Percentiles rank a stretch among this genome's conserved stretches.
Conservation (phyloP, 352 stramenopile species). For the Globisporangium nodosum region DNA sequence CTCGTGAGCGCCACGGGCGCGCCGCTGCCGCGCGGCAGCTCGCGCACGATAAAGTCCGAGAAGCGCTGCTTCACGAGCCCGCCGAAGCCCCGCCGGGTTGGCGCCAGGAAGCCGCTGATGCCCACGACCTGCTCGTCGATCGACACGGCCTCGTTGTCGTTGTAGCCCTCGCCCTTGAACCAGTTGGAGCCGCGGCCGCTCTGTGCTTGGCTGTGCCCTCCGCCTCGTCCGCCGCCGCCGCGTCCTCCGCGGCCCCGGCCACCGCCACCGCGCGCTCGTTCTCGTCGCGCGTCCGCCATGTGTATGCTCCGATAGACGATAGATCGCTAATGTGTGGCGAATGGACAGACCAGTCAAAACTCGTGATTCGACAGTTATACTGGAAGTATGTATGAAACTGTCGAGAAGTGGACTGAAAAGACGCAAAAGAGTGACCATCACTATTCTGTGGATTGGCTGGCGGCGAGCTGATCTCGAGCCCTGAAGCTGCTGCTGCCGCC, state of each 20-base stretch:
- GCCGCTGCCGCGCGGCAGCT: conserved; percentile 26
- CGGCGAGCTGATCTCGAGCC: not conserved
- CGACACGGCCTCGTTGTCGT: conserved; percentile 50
- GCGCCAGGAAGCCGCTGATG: conserved; percentile 45
- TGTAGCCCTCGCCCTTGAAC: conserved; percentile 64
- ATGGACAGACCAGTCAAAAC: not conserved
- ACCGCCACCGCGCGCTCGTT: not conserved
- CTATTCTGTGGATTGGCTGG: not conserved
- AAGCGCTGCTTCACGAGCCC: conserved; percentile 79
- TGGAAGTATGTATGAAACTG: not conserved
- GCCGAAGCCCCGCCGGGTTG: conserved; percentile 37
- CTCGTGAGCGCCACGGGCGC: conserved; percentile 29
- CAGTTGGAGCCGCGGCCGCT: conserved; percentile 17
- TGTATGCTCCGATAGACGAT: not conserved
- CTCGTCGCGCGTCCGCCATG: not conserved
- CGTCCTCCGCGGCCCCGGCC: conserved; percentile 20
- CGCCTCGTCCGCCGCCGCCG: conserved; percentile 12
- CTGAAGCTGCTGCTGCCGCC: too few species aligned
- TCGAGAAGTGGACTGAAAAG: not conserved
- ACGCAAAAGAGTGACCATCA: not conserved
- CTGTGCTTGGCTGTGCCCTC: conserved; percentile 4
- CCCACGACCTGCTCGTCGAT: conserved; percentile 59
- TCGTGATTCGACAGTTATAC: not conserved
- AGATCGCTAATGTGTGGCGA: not conserved
- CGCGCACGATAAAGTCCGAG: conserved; percentile 83